These are phyloP conservation scores for Tolypocladium nubicola DNA, from an alignment of 2,329 filamentous ascomycete species.

Conservation along the genomic window DNA sequence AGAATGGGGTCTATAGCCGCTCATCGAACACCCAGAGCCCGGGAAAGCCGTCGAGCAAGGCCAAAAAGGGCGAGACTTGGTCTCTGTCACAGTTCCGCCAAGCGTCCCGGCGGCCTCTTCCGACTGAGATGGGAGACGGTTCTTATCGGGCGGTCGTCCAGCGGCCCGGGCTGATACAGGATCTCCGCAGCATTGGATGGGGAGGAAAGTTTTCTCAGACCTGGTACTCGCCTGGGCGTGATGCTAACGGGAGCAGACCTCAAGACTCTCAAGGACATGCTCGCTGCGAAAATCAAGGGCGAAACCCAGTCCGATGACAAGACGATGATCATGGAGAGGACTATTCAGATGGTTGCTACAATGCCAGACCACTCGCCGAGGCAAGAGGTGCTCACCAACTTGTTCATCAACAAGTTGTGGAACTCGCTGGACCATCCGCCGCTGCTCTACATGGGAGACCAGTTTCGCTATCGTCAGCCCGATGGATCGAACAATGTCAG, in stretches of 20 bases:
- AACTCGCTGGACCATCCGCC: conserved; percentile 63
- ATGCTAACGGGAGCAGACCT: conserved; percentile 35
- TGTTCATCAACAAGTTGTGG: conserved; percentile 62
- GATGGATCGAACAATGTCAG: conserved; percentile 60
- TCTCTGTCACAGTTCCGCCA: conserved; percentile 21
- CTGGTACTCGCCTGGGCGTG: too few species aligned
- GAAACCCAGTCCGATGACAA: conserved; percentile 59
- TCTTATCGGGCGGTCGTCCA: conserved; percentile 39
- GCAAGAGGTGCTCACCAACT: conserved; percentile 52
- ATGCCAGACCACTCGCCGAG: conserved; percentile 52
- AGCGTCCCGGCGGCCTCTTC: conserved; percentile 50
- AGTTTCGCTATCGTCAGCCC: conserved; percentile 55
- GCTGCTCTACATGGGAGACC: conserved; percentile 49
- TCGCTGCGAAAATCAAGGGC: conserved; percentile 53
- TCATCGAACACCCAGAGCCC: background rate
- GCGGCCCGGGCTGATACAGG: conserved; percentile 40
- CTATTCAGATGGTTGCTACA: conserved; percentile 58
- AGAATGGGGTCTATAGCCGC: conserved; percentile 4
- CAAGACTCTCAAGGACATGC: conserved; percentile 49
- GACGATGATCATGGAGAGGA: conserved; percentile 65
- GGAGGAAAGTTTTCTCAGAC: conserved; percentile 23
- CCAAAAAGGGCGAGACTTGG: conserved; percentile 4
- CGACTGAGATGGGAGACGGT: conserved; percentile 53
- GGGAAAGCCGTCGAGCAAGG: background rate
- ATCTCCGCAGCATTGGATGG: conserved; percentile 44